phyloP scores from a whole-genome alignment of 2,329 filamentous ascomycete genomes.

The Trichoderma atrobrunneum region DNA sequence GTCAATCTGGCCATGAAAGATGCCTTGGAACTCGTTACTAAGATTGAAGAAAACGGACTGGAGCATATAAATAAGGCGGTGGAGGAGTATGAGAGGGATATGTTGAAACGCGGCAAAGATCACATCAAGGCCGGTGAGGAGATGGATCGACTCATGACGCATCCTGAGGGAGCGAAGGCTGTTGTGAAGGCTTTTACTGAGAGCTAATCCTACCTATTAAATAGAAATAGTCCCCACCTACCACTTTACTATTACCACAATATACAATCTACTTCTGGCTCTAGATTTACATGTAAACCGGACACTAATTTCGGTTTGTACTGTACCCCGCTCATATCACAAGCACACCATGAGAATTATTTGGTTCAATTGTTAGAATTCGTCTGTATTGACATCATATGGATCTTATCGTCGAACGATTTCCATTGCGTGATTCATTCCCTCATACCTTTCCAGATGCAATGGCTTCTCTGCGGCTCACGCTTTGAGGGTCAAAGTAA shows the following conservation, averaged over 20 bases:
- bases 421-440: background rate
- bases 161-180: background rate
- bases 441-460: slow-evolving; percentile 6
- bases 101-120: background rate
- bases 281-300: no score
- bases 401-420: background rate
- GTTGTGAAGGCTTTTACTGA: background rate
- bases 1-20: slow-evolving; percentile 9
- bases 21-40: background rate
- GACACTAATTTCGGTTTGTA: no score
- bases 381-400: background rate
- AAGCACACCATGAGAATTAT: background rate
- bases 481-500: slow-evolving; percentile 39
- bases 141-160: background rate
- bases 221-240: no score
- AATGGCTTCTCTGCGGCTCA: slow-evolving; percentile 39
- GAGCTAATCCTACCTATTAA: background rate
- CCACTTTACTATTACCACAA: no score
- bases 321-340: background rate
- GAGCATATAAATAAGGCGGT: background rate
- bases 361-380: no score
- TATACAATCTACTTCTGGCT: no score
- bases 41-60: background rate
- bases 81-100: slow-evolving; percentile 3
- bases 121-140: slow-evolving; percentile 1